A percentile compares a stretch with the other conserved stretches of the same genome.
Evolutionary conservation across 352 stramenopile genomes (phyloP).

Genomic region (Pythium monospermum): DNA sequence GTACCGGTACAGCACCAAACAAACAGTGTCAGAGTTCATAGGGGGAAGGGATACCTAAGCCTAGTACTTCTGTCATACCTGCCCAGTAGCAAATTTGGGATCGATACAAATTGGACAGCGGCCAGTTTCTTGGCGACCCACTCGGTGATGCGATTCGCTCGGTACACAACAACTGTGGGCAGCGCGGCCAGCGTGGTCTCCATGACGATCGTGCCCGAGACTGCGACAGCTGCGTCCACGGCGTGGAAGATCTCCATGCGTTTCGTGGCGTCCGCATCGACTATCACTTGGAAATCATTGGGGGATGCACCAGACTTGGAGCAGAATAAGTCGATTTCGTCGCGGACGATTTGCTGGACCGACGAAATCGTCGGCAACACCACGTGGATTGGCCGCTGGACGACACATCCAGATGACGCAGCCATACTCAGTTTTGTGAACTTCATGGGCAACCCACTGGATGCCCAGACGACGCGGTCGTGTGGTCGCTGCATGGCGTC

Average conservation of each 20-base stretch:
- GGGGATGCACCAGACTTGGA: background rate
- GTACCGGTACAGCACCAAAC: background rate
- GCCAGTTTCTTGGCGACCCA: constrained; percentile 42
- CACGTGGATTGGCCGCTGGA: constrained; percentile 35
- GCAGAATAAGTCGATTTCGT: constrained; percentile 10
- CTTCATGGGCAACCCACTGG: constrained; percentile 14
- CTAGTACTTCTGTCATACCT: constrained; percentile 36
- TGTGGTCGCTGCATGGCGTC: constrained; percentile 23
- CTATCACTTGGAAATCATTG: background rate
- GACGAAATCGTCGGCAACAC: constrained; percentile 54
- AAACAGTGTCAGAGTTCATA: background rate
- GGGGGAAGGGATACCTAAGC: background rate
- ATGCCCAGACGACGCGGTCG: constrained; percentile 5
- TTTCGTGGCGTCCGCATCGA: background rate
- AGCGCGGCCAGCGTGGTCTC: constrained; percentile 49
- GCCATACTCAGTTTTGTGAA: constrained; percentile 7
- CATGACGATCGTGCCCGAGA: constrained; percentile 69
- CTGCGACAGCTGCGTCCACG: constrained; percentile 46
- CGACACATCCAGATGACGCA: constrained; percentile 6
- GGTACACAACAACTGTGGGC: constrained; percentile 69
- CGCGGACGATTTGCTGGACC: constrained; percentile 24
- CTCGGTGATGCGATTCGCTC: constrained; percentile 58
- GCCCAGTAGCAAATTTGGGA: constrained; percentile 65
- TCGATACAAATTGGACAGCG: constrained; percentile 65
- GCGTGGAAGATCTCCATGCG: constrained; percentile 23